Base-by-base conservation (phyloP, 225 moss, liverwort and hornwort genomes). In the Ulota crispa region DNA sequence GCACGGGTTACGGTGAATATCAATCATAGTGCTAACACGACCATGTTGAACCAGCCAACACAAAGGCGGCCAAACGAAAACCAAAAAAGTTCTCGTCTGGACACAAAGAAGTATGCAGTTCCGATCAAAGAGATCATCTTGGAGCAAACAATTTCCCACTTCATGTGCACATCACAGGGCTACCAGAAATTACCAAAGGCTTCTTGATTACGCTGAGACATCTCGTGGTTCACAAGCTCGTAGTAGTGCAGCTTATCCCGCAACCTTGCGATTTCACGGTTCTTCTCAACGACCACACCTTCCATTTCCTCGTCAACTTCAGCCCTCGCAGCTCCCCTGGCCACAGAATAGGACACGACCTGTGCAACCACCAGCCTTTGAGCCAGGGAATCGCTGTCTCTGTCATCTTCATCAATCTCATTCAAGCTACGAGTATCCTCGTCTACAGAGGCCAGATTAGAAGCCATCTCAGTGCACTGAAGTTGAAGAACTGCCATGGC, bases 151-250 rank as follows among this genome's bases (percentile, higher is more conserved):
- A 30, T 14, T 65, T 76, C 30, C 50, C 30, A 61, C 0, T 67
- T 72, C 8, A 56, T 20, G 56, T 41, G 55, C 50, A 36, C 3
- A 75, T 43, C 50, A 64, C 6, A 81, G 54, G 72, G 67, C 70
- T 75, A n/a, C 52, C 3, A 81, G 37, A 74, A 80, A 69, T 77
- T 89, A 95, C 95, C 93, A 1, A 98, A 94, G 41, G 94, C 90
- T 89, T 98, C 92, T 89, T 98, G 97, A 67, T 98, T 98, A 52
- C 90, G 88, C 67, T 98, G 97, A 68, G 95, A 98, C 95, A 98
- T 98, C 87, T 98, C 94, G 50, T 95, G 94, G 69, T 94, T 94
- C 79, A 98, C 89, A 82, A 93, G 88, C 89, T 98, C 97, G 82
- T 88, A 98, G 69, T 98, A 95, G 77, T 92, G 97, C 83, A 98